These are phyloP conservation scores for Amanita pallidorosea DNA, from an alignment of 768 basidiomycete species.

Conservation along the genomic window DNA sequence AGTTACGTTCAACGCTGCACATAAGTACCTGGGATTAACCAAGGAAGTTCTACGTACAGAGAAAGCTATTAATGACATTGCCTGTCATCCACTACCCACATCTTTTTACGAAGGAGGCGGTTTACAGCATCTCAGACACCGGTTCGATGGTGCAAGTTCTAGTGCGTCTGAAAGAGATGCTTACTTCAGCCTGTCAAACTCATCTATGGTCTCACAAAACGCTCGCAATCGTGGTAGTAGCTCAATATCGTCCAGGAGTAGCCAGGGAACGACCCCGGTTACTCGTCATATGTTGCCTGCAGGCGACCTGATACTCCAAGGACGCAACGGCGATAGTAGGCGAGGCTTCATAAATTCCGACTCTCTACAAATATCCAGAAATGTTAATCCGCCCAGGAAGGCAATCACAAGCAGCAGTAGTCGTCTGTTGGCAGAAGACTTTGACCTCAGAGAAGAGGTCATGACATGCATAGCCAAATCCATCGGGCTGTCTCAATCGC, in stretches of 20 bases:
- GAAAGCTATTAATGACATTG: conserved; percentile 94
- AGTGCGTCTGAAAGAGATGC: conserved; percentile 43
- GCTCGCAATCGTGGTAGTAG: conserved; percentile 2
- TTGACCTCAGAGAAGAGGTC: conserved; percentile 92
- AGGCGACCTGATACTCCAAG: conserved; percentile 60
- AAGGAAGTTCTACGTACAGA: conserved; percentile 93
- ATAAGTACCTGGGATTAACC: conserved; percentile 91
- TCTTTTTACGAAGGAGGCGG: conserved; percentile 92
- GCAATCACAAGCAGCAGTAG: conserved; percentile 9
- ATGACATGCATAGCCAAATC: conserved; percentile 98
- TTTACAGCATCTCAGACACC: conserved; percentile 77
- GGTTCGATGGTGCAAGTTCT: conserved; percentile 60
- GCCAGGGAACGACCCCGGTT: conserved; percentile 8
- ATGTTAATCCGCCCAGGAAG: conserved; percentile 15
- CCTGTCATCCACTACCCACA: conserved; percentile 86
- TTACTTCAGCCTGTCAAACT: conserved; percentile 36
- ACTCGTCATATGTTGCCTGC: conserved; percentile 59
- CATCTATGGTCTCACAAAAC: conserved; percentile 18
- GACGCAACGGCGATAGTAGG: conserved; percentile 32
- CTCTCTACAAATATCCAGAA: conserved; percentile 33
- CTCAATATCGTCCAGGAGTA: conserved; percentile 9
- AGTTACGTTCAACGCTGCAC: conserved; percentile 96
- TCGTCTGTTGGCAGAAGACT: conserved; percentile 49
- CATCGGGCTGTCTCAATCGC: conserved; percentile 86
- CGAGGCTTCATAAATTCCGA: conserved; percentile 42